Base-by-base conservation (phyloP, 305 asterid species). In the Plantago coronopus region DNA sequence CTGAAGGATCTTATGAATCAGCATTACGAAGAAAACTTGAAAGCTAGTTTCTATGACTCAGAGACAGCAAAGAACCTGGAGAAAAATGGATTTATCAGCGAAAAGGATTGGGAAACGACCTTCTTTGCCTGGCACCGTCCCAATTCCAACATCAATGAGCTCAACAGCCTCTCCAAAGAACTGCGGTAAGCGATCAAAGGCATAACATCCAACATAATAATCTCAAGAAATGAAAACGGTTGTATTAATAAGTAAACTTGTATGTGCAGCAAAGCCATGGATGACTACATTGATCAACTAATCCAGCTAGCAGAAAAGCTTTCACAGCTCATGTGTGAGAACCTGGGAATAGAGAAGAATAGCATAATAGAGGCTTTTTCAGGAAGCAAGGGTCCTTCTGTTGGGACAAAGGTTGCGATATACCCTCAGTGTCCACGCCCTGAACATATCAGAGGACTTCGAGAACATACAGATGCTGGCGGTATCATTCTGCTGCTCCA, bases 391-490 rank as follows among this genome's bases (percentile, higher is more conserved):
- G 86, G 84, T 46, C 87, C 94, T n/a, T 70, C 82, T 43, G 80
- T 89, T 16, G 97, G 97, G 23, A 87, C 95, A 20, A 89, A 89
- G 72, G 90, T 77, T 46, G 95, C 95, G 34, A 78, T 76, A 61
- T 89, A 89, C 74, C 97, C 97, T 1, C 63, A 72, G 10, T 89
- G 97, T 45, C 84, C 87, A 0, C 78, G 31, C 20, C 87, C 97
- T 5, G 88, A 84, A 51, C 80, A 69, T 7, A 79, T 87, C 40
- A 78, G 90, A 63, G 97, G 97, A 21, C 95, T 89, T 19, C 79
- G 97, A 6, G 97, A 87, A 68, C 97, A 89, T 66, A 83, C 97
- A 7, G 97, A 89, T 69, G 97, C 97, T 11, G 97, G 97, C 1
- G 97, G 97, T 1, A 83, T 87, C 70, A 83, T 89, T 63, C 88